These are phyloP conservation scores for Grosmannia penicillata DNA, from an alignment of 2,329 filamentous ascomycete genomes.

Conservation along the genomic window DNA sequence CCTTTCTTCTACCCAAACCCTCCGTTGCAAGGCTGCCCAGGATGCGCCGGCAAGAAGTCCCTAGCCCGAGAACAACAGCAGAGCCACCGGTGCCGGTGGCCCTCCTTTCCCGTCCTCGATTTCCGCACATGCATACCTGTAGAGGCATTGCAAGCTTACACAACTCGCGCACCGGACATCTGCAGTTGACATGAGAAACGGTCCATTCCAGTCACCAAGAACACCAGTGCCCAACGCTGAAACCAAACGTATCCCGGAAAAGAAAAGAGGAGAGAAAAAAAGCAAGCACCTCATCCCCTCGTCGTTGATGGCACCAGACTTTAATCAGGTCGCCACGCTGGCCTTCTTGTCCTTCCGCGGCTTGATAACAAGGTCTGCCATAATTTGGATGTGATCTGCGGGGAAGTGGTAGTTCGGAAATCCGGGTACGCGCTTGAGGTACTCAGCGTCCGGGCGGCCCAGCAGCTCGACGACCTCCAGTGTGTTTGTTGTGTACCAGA, in stretches of 20 bases:
- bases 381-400: slow-evolving; percentile 78
- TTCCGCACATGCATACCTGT: too few species aligned
- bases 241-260: slow-evolving; percentile 4
- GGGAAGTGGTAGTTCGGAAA: slow-evolving; percentile 94
- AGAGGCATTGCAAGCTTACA: too few species aligned
- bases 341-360: slow-evolving; percentile 65
- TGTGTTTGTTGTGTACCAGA: slow-evolving; percentile 91
- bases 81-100: background rate
- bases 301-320: background rate
- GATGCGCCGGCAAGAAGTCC: background rate
- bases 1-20: background rate
- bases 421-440: slow-evolving; percentile 73
- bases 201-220: slow-evolving; percentile 1
- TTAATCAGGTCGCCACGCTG: background rate
- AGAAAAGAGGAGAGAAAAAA: background rate
- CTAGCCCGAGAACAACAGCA: background rate
- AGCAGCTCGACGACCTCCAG: slow-evolving; percentile 73
- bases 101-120: too few species aligned
- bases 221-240: slow-evolving; percentile 5
- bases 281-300: background rate
- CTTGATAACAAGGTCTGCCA: slow-evolving; percentile 83
- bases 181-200: background rate
- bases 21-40: background rate
- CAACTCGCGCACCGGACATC: background rate
- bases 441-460: slow-evolving; percentile 72